These are phyloP conservation scores for Cladosporium sp. DNA, from an alignment of 2,329 filamentous ascomycete species.

Conservation along the genomic window DNA sequence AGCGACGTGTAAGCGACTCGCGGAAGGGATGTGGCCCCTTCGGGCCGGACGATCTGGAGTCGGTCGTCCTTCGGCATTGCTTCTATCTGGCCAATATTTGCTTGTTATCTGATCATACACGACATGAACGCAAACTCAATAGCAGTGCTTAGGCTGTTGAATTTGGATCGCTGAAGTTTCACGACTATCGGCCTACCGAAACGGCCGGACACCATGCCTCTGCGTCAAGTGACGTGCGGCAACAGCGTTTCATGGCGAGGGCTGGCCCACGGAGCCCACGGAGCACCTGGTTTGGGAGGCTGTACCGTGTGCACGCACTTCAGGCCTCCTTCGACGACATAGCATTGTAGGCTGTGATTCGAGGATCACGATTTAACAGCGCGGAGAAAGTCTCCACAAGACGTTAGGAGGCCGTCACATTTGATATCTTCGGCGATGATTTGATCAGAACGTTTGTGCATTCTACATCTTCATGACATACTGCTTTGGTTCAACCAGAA, in stretches of 20 bases:
- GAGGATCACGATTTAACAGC: not conserved
- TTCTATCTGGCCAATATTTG: slow-evolving; percentile 3
- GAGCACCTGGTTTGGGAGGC: not conserved
- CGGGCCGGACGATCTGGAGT: slow-evolving; percentile 12
- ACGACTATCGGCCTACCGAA: not conserved
- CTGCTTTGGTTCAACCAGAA: not conserved
- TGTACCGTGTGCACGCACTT: not conserved
- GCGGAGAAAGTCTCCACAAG: not conserved
- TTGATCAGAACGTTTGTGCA: not conserved
- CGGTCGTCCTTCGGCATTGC: slow-evolving; percentile 8
- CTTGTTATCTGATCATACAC: not conserved
- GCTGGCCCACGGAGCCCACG: not conserved
- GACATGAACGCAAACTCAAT: not conserved
- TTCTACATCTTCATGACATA: not conserved
- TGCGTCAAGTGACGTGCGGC: not conserved
- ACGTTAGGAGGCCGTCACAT: too few species aligned
- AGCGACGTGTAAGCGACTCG: not conserved
- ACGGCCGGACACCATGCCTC: not conserved
- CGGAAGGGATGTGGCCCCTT: slow-evolving; percentile 10
- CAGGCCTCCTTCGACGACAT: not conserved
- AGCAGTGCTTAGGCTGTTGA: not conserved
- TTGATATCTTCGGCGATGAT: not conserved
- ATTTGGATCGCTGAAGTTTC: not conserved
- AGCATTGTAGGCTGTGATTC: not conserved
- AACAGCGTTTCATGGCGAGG: not conserved